Base-by-base conservation (phyloP, 2,329 filamentous ascomycete genomes). In the Nigrospora sphaerica region DNA sequence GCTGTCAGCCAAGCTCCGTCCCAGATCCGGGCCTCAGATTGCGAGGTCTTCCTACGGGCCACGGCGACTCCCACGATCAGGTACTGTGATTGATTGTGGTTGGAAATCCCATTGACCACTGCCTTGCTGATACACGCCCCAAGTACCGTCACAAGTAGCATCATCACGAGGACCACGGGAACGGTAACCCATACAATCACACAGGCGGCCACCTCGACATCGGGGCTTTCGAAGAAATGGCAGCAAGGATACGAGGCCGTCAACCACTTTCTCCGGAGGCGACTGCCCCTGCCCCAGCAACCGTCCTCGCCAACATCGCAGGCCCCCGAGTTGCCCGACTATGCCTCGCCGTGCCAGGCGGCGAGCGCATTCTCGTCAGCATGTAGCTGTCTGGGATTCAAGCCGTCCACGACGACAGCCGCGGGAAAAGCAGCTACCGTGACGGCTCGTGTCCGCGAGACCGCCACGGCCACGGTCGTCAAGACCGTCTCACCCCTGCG, bases 381-480 rank as follows among this genome's bases (percentile, higher is more conserved):
- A 9, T 57, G 54, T 40, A 54, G 52, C 3, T 57, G 52, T 37
- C 40, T 55, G 37, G 52, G 52, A 6, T 35, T 52, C 14, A 42
- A 48, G 23, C 45, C 47, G 2, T 38, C 39, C n/a, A 55, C 53
- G 3, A 34, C 45, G 18, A 54, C 50, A 2, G 50, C 34, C 11
- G 33, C 48, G 13, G 50, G 49, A 23, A 46, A 49, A 31, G 51
- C 17, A 12, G 44, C 39, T 3, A 55, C 54, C 7, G 42, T 40
- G 39, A 39, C 46, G 6, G 23, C 49, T 39, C 46, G 37, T 6
- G 39, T 46, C 11, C 23, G 38, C 5, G 42, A 49, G 10, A 48
- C 42, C 11, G 44, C 47, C 12, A 54, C 49, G 6, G 35, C 42
- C 18, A 46, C 41, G 16, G 23, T 17, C 10, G 33, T 48, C 6